Conservation (phyloP, 1,139 yeast species). For the Groenewaldozyma sp. region DNA sequence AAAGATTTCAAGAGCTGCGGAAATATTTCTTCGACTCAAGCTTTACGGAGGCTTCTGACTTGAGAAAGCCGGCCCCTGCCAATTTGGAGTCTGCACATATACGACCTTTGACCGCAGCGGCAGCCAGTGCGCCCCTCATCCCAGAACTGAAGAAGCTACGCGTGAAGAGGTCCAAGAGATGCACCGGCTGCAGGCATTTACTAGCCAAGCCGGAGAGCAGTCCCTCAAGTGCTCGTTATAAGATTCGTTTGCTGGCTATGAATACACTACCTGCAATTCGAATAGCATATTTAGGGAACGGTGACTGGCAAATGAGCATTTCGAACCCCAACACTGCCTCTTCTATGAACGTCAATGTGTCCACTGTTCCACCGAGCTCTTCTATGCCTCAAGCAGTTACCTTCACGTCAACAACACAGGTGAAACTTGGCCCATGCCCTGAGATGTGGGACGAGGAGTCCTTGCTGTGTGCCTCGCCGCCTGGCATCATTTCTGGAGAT, state of each 20-base stretch:
- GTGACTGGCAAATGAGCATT: constrained; percentile 14
- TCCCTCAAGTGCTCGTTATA: constrained; percentile 21
- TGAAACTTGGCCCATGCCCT: constrained; percentile 22
- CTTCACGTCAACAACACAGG: constrained; percentile 17
- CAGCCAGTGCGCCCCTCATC: neutral
- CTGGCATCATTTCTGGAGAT: constrained; percentile 21
- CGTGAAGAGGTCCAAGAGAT: constrained; percentile 21
- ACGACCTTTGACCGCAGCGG: no score
- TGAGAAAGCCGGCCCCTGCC: neutral
- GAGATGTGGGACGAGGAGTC: constrained; percentile 24
- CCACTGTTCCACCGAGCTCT: constrained; percentile 13
- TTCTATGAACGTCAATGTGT: constrained; percentile 20
- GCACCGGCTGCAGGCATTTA: constrained; percentile 24
- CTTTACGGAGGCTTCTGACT: neutral
- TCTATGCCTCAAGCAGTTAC: constrained; percentile 13
- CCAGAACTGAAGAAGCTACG: constrained; percentile 13
- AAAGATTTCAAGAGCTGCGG: constrained; percentile 2
- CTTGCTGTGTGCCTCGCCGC: constrained; percentile 22
- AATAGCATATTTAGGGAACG: constrained; percentile 3
- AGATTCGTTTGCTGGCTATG: constrained; percentile 21
- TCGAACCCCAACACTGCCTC: constrained; percentile 20
- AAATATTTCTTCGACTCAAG: neutral
- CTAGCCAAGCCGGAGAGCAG: constrained; percentile 24
- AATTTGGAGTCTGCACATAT: no score
- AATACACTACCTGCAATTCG: constrained; percentile 17